phyloP scores from a whole-genome alignment of 768 basidiomycete species.

The Hypsizygus marmoreus region DNA sequence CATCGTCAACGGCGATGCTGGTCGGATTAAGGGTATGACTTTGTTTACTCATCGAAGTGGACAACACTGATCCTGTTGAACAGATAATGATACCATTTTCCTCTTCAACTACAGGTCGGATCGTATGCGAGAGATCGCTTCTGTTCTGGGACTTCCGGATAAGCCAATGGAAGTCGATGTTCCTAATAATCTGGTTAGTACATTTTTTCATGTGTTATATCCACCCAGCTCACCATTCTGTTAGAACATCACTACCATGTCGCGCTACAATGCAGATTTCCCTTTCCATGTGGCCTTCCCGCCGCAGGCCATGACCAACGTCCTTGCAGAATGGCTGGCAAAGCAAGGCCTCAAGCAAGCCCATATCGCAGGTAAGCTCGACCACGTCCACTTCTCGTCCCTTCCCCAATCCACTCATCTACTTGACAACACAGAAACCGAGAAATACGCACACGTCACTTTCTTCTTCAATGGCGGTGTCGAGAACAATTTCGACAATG shows the following conservation, averaged over 20 bases:
- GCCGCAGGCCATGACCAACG: slow-evolving; percentile 92
- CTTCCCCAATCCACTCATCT: not conserved
- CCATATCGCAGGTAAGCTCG: slow-evolving; percentile 73
- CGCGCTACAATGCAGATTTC: slow-evolving; percentile 88
- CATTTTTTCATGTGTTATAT: not conserved
- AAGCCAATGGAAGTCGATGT: slow-evolving; percentile 84
- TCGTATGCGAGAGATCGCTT: slow-evolving; percentile 89
- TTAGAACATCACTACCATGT: slow-evolving; percentile 91
- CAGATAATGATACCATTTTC: slow-evolving; percentile 88
- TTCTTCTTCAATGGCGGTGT: slow-evolving; percentile 99
- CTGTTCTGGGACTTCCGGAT: slow-evolving; percentile 77
- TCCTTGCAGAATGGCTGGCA: slow-evolving; percentile 89
- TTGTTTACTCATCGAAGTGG: not conserved
- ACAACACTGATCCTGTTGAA: not conserved
- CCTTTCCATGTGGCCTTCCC: slow-evolving; percentile 91
- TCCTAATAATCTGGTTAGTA: slow-evolving; percentile 76
- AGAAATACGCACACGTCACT: slow-evolving; percentile 96
- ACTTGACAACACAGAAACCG: slow-evolving; percentile 63
- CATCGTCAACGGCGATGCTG: slow-evolving; percentile 77
- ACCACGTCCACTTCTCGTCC: not conserved
- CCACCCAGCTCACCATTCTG: not conserved
- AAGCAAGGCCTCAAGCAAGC: slow-evolving; percentile 81
- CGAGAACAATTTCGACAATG: slow-evolving; percentile 85
- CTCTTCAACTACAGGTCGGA: slow-evolving; percentile 98
- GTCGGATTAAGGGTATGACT: slow-evolving; percentile 73